Base-by-base conservation (phyloP, 2,329 filamentous ascomycete genomes). In the Ceratocystis harringtonii region DNA sequence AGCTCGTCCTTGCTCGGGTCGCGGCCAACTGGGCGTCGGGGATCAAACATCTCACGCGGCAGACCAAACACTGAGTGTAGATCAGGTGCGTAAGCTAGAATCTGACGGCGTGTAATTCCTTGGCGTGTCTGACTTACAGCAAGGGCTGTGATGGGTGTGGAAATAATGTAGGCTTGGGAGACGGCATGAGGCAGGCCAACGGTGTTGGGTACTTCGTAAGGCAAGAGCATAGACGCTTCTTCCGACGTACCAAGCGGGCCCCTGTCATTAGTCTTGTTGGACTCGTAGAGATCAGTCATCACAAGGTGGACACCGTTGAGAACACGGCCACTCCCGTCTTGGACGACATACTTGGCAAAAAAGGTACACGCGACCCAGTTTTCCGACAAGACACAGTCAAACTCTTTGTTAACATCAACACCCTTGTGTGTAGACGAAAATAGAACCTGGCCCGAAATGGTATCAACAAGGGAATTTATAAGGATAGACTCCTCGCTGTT, bases 291-390 rank as follows among this genome's bases (percentile, higher is more conserved):
- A 72, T 99, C 92, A 0, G 89, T 86, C 10, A 96, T 81, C 22
- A 92, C 82, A 6, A 97, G 80, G 71, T 96, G 90, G 74, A 95
- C 89, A 45, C 92, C 92, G 74, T 90, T 90, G 67, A 92, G 82
- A n/a, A 79, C 75, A 2, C 76, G 71, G 1, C 69, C 69, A 19
- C 73, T 72, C 28, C 80, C 77, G 68, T 85, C 82, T 55, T 78
- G 75, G 41, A 86, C 78, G 2, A 77, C 76, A 72, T 85, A 86
- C 70, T 82, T 76, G 44, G 81, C 82, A 70, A 83, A 87, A 74
- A 92, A 89, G 6, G 90, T 88, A 77, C 95, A 97, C 5, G 86
- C 82, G 72, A 95, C 92, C 91, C 92, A 97, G 76, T 99, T 97
- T 78, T 99, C 94, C 0, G 91, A 88, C 63, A 96, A 80, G 30